phyloP scores from a whole-genome alignment of 108 stramenopile species.

The Cyclostephanos tholiformis region DNA sequence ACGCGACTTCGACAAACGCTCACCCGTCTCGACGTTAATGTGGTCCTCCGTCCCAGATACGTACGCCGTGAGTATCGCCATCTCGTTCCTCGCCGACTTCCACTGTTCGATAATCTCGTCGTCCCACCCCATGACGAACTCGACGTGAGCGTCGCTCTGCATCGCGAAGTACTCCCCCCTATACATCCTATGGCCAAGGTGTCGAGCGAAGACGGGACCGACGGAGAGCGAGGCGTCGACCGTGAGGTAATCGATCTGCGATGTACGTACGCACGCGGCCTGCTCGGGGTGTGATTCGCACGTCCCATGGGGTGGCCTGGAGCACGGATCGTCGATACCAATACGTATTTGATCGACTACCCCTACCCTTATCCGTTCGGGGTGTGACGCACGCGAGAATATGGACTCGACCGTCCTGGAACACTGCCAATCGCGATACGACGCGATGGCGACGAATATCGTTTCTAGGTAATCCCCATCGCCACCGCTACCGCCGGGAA shows the following conservation, averaged over 20 bases:
- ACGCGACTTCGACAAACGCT: slow-evolving; percentile 50
- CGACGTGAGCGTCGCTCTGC: slow-evolving; percentile 93
- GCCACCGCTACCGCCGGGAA: slow-evolving; percentile 4
- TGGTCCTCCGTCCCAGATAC: slow-evolving; percentile 67
- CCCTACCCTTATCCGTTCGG: slow-evolving; percentile 78
- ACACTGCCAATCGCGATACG: slow-evolving; percentile 84
- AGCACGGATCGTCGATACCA: slow-evolving; percentile 44
- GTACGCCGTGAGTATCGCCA: slow-evolving; percentile 88
- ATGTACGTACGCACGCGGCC: slow-evolving; percentile 61
- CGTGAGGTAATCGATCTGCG: slow-evolving; percentile 67
- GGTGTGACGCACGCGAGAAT: slow-evolving; percentile 73
- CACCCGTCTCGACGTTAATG: slow-evolving; percentile 65
- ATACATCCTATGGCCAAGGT: slow-evolving; percentile 84
- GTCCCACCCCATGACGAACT: slow-evolving; percentile 91
- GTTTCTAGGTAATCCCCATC: slow-evolving; percentile 53
- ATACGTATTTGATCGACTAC: slow-evolving; percentile 75
- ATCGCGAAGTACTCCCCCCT: slow-evolving; percentile 96
- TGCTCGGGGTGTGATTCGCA: slow-evolving; percentile 69
- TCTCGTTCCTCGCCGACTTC: slow-evolving; percentile 82
- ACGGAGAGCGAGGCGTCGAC: slow-evolving; percentile 73
- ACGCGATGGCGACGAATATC: slow-evolving; percentile 76
- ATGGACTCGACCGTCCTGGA: slow-evolving; percentile 71
- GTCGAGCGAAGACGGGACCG: slow-evolving; percentile 89
- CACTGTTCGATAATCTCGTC: slow-evolving; percentile 78
- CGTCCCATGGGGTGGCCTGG: slow-evolving; percentile 49